phyloP scores from a whole-genome alignment of 2,329 filamentous ascomycete genomes.

The Colletotrichum sp. region DNA sequence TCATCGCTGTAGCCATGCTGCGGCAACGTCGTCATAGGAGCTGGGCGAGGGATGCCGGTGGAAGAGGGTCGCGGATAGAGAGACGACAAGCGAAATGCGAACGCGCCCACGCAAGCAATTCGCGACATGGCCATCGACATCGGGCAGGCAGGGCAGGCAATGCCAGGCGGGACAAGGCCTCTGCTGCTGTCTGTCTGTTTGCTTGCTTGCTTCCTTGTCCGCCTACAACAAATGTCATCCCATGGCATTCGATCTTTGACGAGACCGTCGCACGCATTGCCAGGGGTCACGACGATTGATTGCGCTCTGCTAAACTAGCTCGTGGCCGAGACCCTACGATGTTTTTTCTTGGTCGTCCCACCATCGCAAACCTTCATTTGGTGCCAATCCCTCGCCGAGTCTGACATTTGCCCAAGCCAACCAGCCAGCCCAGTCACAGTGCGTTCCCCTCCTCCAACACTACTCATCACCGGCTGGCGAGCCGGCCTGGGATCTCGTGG shows the following conservation, averaged over 20 bases:
- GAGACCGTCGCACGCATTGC: neutral
- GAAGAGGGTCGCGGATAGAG: neutral
- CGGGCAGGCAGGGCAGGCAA: neutral
- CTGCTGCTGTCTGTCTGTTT: neutral
- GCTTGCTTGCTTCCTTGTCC: neutral
- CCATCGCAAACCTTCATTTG: slow-evolving; percentile 6
- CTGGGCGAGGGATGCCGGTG: neutral
- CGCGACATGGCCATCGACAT: neutral
- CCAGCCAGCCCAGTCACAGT: neutral
- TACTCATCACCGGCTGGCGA: neutral
- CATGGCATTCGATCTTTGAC: neutral
- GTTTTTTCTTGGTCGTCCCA: slow-evolving; percentile 3
- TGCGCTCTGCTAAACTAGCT: neutral
- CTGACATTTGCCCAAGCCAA: neutral
- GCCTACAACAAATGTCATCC: neutral
- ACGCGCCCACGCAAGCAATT: neutral
- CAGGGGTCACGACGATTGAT: neutral
- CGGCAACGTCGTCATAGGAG: slow-evolving; percentile 3
- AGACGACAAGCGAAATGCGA: neutral
- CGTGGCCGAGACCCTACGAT: slow-evolving; percentile 1
- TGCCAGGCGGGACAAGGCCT: neutral
- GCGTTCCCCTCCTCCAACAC: neutral
- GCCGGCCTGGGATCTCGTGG: neutral
- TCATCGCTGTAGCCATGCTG: slow-evolving; percentile 4
- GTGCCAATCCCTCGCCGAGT: neutral